Base-by-base conservation (phyloP, 352 stramenopile species). In the Nothophytophthora sp. region DNA sequence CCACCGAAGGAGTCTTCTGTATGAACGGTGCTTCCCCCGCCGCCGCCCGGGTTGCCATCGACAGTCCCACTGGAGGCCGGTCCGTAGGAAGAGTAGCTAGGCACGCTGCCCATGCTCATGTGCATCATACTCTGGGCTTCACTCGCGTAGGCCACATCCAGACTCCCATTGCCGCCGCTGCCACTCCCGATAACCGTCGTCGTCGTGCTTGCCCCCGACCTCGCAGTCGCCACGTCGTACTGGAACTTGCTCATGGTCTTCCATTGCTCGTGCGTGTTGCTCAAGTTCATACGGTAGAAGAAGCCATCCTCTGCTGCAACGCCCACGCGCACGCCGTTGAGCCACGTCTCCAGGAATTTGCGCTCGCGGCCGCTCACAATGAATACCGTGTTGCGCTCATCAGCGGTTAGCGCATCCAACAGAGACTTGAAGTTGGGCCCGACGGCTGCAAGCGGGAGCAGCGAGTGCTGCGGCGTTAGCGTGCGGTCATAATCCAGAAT, bases 401-500 rank as follows among this genome's bases (percentile, higher is more conserved):
- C 78, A 27, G 82, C 81, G 0, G 81, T 88, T 13, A 95, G 56
- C 74, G 91, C 92, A 5, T 73, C 83, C n/a, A 95, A 59, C 43
- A 92, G 81, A 79, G 80, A 92, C 10, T 90, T 87, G 4, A 94
- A 58, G 38, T 92, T 79, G 61, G 90, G 86, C 0, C 83, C 80
- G 1, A 87, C 87, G 19, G 90, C 93, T 24, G 89, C 86, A 7
- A 96, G 70, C 59, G 96, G 83, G 25, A 87, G 89, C 19, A 96
- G 90, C 12, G 81, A 95, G 4, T 80, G 72, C 55, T 96, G 82
- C 1, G 78, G 70, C 8, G 83, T 80, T 20, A 97, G 59, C 4
- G 94, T 90, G 25, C 89, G 85, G 70, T 97, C 89, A 43, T 97
- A 97, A 43, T 95, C 94, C 55, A 94, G 87, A 25, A 97, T 93